Percentiles rank a stretch among this genome's conserved stretches.
phyloP scores from a whole-genome alignment of 352 stramenopile species.

The Albugo laibachii region DNA sequence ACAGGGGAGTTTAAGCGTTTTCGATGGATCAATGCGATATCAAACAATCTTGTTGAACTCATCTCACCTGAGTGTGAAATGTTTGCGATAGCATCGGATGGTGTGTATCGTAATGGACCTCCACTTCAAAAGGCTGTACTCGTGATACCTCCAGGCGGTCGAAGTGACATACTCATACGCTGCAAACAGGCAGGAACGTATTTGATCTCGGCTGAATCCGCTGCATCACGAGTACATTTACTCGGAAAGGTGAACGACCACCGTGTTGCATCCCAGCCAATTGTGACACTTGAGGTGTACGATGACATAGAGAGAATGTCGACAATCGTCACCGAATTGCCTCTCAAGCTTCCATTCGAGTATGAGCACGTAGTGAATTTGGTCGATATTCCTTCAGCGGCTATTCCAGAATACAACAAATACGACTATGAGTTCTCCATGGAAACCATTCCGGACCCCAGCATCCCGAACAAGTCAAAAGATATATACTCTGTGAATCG shows the following conservation, averaged over 20 bases:
- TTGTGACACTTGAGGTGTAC: slow-evolving; percentile 31
- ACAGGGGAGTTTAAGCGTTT: slow-evolving; percentile 38
- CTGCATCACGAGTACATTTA: slow-evolving; percentile 27
- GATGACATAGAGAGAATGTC: slow-evolving; percentile 7
- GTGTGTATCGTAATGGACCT: slow-evolving; percentile 33
- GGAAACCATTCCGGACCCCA: too few relatives aligned
- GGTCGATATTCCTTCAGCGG: too few relatives aligned
- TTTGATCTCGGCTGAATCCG: slow-evolving; percentile 41
- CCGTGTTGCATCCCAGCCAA: slow-evolving; percentile 38
- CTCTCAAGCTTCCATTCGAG: slow-evolving; percentile 12
- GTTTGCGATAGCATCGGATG: slow-evolving; percentile 41
- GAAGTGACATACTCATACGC: slow-evolving; percentile 36
- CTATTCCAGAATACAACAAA: slow-evolving; percentile 15
- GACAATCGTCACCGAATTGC: slow-evolving; percentile 3
- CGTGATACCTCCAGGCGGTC: slow-evolving; percentile 37
- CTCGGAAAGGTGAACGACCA: slow-evolving; percentile 42
- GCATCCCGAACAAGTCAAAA: too few relatives aligned
- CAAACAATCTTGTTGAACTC: slow-evolving; percentile 57
- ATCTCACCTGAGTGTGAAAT: slow-evolving; percentile 29
- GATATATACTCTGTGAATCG: slow-evolving; percentile 38
- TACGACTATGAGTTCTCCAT: slow-evolving; percentile 63
- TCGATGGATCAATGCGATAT: slow-evolving; percentile 53
- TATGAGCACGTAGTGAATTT: too few relatives aligned
- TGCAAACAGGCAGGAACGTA: slow-evolving; percentile 26
- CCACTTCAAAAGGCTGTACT: slow-evolving; percentile 19